Conservation (phyloP, 2,329 filamentous ascomycete genomes). For the Alternaria arbusti region DNA sequence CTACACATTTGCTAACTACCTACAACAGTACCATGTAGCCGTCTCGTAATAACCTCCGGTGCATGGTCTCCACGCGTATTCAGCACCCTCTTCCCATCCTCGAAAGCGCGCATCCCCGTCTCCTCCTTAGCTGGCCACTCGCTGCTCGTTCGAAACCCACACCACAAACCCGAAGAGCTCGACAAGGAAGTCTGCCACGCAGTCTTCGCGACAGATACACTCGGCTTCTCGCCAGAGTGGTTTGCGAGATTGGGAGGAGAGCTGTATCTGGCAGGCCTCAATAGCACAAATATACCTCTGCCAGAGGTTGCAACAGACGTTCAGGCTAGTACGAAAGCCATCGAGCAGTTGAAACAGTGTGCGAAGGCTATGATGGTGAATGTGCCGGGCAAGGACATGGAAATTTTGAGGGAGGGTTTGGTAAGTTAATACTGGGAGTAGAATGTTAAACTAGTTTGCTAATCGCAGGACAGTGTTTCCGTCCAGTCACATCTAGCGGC, state of each 20-base stretch:
- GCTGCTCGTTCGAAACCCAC: slow-evolving; percentile 68
- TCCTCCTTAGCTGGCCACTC: slow-evolving; percentile 73
- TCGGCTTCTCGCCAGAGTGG: slow-evolving; percentile 71
- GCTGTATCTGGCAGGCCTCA: slow-evolving; percentile 77
- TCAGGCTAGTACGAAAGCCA: slow-evolving; percentile 54
- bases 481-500: slow-evolving; percentile 70
- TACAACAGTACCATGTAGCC: slow-evolving; percentile 64
- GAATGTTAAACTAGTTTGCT: slow-evolving; percentile 7
- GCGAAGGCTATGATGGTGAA: slow-evolving; percentile 58
- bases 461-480: slow-evolving; percentile 62
- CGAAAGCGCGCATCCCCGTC: slow-evolving; percentile 62
- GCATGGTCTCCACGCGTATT: slow-evolving; percentile 76
- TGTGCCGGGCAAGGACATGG: slow-evolving; percentile 58
- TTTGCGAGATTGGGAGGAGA: slow-evolving; percentile 71
- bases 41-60: slow-evolving; percentile 71
- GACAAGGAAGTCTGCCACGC: slow-evolving; percentile 65
- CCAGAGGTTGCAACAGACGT: slow-evolving; percentile 63
- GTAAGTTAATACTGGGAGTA: slow-evolving; percentile 26
- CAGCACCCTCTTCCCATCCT: slow-evolving; percentile 65
- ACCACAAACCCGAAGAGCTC: slow-evolving; percentile 54
- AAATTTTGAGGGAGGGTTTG: slow-evolving; percentile 68
- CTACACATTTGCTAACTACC: slow-evolving; percentile 13
- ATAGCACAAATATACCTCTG: slow-evolving; percentile 65
- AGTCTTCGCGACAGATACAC: slow-evolving; percentile 67
- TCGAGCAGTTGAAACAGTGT: slow-evolving; percentile 59